These are phyloP conservation scores for Circinella minor DNA, from an alignment of 371 early-diverging fungal species.

Conservation along the genomic window DNA sequence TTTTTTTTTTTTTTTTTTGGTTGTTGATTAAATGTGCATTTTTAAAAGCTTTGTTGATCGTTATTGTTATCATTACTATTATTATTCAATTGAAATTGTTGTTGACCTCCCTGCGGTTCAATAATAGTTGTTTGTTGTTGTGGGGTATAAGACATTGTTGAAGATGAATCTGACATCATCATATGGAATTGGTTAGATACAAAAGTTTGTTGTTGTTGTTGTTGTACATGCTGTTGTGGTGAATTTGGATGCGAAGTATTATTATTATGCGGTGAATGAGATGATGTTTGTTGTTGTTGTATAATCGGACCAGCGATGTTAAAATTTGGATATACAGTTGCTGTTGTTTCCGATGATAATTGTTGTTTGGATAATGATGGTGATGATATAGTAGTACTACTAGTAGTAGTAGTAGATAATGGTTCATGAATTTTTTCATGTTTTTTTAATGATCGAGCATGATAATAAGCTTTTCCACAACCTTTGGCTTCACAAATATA, in stretches of 20 bases:
- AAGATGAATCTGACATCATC: conserved; percentile 3
- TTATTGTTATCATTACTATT: not conserved
- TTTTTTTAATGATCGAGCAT: conserved; percentile 79
- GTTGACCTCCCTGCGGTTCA: conserved; percentile 9
- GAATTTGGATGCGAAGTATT: not conserved
- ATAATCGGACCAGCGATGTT: conserved; percentile 16
- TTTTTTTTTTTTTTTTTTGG: too few species aligned
- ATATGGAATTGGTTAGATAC: conserved; percentile 13
- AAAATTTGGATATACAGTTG: not conserved
- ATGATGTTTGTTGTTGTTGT: conserved; percentile 2
- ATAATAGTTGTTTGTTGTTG: conserved; percentile 5
- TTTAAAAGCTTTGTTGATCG: not conserved
- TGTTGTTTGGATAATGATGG: not conserved
- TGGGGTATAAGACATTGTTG: conserved; percentile 5
- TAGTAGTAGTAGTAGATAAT: not conserved
- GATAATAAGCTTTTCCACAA: conserved; percentile 82
- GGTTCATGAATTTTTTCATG: conserved; percentile 70
- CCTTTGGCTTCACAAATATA: conserved; percentile 63
- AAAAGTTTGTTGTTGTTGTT: not conserved
- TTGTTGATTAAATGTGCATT: not conserved
- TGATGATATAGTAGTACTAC: not conserved
- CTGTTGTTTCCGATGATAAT: not conserved
- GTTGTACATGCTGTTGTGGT: not conserved
- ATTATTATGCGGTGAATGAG: not conserved
- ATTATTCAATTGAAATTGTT: not conserved